Base-by-base conservation (phyloP, 192 early-diverging fungal genomes). In the Backusella tarrabulga region DNA sequence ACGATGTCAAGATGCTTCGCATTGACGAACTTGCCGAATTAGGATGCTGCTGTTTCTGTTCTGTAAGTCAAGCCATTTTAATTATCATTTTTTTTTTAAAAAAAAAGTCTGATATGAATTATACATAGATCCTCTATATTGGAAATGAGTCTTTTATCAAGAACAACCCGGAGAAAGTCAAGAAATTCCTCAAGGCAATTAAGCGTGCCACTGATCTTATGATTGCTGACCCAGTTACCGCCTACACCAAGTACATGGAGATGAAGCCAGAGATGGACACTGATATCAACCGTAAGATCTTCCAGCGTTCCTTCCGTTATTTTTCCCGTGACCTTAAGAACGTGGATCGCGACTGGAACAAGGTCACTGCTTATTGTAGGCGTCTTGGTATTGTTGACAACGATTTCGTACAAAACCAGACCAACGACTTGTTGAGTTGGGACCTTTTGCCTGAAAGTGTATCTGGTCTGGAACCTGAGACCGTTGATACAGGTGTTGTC, bases 11-110 rank as follows among this genome's bases (percentile, higher is more conserved):
- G 21, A 90, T 91, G 90, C 80, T 91, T 41, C 78, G 90, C 34
- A 91, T 91, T 73, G 90, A 91, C 56, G 90, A 90, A 77, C 83
- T 91, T 15, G 90, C 90, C 35, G 85, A 91, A 23, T 79, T 91
- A 6, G 90, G 89, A 8, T 90, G 88, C 75, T 90, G 89, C 81
- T 90, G 89, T 77, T 90, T 88, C 80, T 89, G 88, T 44, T 88
- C 79, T 71, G 87, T 88, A 84, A 81, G 81, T 66, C 0, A 38
- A 32, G 41, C 4, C 54, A 36, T 46, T 23, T 32, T 32, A 3
- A 32, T 32, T 32, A 32, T 32, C 32, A 3, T 32, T 32, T 32
- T 32, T 3, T 32, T 32, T 26, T 19, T 67, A 42, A 4, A 19
- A 41, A 50, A 23, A 52, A 44, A 38, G 19, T 44, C 52, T 50